Base-by-base conservation (phyloP, 352 stramenopile species). In the Blastocystis sp. region DNA sequence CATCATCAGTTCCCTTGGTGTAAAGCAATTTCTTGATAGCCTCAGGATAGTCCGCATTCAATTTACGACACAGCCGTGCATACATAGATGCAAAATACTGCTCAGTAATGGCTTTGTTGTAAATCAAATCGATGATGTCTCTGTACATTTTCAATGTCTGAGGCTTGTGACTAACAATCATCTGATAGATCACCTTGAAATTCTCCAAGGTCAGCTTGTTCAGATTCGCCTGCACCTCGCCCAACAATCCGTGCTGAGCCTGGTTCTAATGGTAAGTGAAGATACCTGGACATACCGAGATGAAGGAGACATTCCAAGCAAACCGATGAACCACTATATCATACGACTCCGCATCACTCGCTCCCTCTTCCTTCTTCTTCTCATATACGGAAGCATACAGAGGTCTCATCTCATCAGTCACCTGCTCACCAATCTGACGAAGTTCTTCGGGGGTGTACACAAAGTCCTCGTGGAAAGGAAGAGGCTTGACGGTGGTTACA, bases 141-240 rank as follows among this genome's bases (percentile, higher is more conserved):
- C 95, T 92, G n/a, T 97, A 93, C 93, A 96, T 96, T 70, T 95
- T 93, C n/a, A 95, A 89, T 68, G 93, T 96, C 59, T 94, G 93
- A 93, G 96, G 95, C 63, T 95, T 92, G 75, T 96, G 95, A 20
- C 93, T 92, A 1, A 93, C 93, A 78, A 97, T 89, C 90, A 97
- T 93, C 50, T 90, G 65, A 30, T 93, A 92, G n/a, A 97, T 91
- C 9, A 92, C 92, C 37, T 95, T 93, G 87, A 97, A 97, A 90
- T 96, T 97, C 88, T 97, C 93, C 13, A 94, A 93, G 6, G 95
- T 97, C 92, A 97, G 96, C 91, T 97, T 97, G 92, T 97, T 97
- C 93, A 97, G 93, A 81, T 97, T 95, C 79, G 93, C 93, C 56
- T 96, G 94, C 55, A 96, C 93, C 62, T 95, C 92, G 5, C 93